A percentile compares a stretch with the other conserved stretches of the same genome.
Evolutionary conservation across 352 stramenopile genomes (phyloP).

Genomic region (Thalassiosira pacifica): DNA sequence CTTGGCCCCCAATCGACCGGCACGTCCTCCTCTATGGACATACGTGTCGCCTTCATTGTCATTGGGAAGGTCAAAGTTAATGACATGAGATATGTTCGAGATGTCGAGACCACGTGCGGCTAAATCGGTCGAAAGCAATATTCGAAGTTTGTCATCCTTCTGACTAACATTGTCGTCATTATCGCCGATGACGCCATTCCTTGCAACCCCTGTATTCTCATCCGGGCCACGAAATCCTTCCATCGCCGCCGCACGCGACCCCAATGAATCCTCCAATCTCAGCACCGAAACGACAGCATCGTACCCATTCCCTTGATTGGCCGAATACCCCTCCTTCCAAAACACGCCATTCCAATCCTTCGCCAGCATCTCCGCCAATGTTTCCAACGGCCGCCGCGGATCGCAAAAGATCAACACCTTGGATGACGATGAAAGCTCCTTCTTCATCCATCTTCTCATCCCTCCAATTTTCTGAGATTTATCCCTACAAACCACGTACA

Average conservation of each 20-base stretch:
- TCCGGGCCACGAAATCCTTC: constrained; percentile 69
- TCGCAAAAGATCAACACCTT: constrained; percentile 85
- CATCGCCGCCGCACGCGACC: constrained; percentile 74
- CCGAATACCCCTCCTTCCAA: constrained; percentile 59
- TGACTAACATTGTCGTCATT: constrained; percentile 11
- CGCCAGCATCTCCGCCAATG: constrained; percentile 66
- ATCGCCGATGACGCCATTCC: not conserved
- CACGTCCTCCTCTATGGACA: constrained; percentile 97
- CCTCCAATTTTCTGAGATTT: constrained; percentile 74
- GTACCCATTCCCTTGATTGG: constrained; percentile 41
- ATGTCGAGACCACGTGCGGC: constrained; percentile 93
- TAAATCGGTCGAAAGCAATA: constrained; percentile 94
- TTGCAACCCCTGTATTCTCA: constrained; percentile 12
- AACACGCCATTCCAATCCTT: constrained; percentile 67
- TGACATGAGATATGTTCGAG: constrained; percentile 92
- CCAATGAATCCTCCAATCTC: constrained; percentile 74
- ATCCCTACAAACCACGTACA: constrained; percentile 74
- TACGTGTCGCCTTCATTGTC: constrained; percentile 94
- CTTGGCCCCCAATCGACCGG: constrained; percentile 94
- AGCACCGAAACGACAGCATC: constrained; percentile 72
- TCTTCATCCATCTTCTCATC: constrained; percentile 71
- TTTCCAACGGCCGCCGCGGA: constrained; percentile 70
- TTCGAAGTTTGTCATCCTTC: constrained; percentile 82
- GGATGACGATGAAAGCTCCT: constrained; percentile 42
- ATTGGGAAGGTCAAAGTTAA: constrained; percentile 94